These are phyloP conservation scores for Hibiscus syriacus DNA, from an alignment of 345 rosid genomes.

Conservation along the genomic window DNA sequence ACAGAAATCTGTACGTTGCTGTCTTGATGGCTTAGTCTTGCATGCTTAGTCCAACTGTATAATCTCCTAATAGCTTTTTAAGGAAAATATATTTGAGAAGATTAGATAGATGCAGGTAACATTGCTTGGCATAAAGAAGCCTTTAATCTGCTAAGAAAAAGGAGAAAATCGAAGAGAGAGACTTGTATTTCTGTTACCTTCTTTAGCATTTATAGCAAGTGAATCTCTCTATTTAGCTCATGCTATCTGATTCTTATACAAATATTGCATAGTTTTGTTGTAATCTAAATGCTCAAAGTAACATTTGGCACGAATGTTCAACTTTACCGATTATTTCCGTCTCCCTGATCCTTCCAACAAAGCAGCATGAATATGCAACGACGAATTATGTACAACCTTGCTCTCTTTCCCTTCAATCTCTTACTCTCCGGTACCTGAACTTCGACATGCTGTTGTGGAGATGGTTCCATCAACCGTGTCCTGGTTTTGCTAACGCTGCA, in stretches of 20 bases:
- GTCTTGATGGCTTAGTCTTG: neutral
- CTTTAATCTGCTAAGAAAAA: neutral
- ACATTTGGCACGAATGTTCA: neutral
- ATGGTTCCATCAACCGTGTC: constrained; percentile 22
- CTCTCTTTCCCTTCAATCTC: constrained; percentile 48
- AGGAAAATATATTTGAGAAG: too few relatives aligned
- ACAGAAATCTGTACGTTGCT: neutral
- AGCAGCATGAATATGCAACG: constrained; percentile 60
- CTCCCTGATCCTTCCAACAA: constrained; percentile 55
- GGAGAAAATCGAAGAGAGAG: neutral
- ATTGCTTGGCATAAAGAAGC: too few relatives aligned
- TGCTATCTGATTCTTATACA: neutral
- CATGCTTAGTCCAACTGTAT: too few relatives aligned
- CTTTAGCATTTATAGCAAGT: neutral
- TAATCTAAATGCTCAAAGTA: neutral
- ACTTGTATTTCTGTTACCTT: neutral
- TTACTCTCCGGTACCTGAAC: constrained; percentile 24
- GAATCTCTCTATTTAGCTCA: neutral
- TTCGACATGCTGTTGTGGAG: constrained; percentile 21
- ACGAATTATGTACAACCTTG: constrained; percentile 53
- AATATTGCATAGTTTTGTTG: neutral
- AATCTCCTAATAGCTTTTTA: too few relatives aligned
- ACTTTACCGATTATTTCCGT: neutral
- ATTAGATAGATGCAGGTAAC: too few relatives aligned
- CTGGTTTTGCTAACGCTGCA: neutral